Evolutionary conservation across 495 filamentous ascomycete species (phyloP).

Genomic region (Aspergillus wentii): DNA sequence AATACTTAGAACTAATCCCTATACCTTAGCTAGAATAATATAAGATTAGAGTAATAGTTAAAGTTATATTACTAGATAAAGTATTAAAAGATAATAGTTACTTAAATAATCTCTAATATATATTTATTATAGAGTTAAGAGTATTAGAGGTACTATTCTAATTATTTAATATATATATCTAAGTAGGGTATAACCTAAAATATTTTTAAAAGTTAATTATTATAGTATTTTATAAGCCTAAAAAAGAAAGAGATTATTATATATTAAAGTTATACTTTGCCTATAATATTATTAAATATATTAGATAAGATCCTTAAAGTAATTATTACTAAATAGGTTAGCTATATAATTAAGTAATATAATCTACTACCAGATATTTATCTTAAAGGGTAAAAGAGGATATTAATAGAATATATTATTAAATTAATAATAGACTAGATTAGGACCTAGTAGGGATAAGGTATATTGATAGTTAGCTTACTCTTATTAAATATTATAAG

Average conservation of each 20-base stretch:
- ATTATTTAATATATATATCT: no score
- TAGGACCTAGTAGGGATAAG: neutral
- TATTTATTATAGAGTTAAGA: no score
- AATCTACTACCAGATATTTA: neutral
- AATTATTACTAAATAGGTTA: neutral
- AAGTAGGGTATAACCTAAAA: no score
- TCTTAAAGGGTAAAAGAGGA: neutral
- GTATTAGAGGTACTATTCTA: no score
- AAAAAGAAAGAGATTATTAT: no score
- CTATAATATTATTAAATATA: neutral
- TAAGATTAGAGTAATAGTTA: neutral
- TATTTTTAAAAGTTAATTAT: no score
- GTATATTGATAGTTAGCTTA: neutral
- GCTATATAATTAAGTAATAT: conserved; percentile 4
- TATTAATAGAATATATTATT: neutral
- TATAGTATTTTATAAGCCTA: no score
- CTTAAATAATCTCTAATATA: no score
- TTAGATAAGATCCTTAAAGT: neutral
- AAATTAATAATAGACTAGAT: neutral
- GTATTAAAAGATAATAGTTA: conserved; percentile 2
- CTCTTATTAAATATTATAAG: neutral
- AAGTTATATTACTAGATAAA: neutral
- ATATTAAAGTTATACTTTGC: no score
- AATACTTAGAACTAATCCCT: neutral
- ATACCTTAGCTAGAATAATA: neutral